These are phyloP conservation scores for Lichina pygmaea DNA, from an alignment of 495 filamentous ascomycete genomes.

Conservation along the genomic window DNA sequence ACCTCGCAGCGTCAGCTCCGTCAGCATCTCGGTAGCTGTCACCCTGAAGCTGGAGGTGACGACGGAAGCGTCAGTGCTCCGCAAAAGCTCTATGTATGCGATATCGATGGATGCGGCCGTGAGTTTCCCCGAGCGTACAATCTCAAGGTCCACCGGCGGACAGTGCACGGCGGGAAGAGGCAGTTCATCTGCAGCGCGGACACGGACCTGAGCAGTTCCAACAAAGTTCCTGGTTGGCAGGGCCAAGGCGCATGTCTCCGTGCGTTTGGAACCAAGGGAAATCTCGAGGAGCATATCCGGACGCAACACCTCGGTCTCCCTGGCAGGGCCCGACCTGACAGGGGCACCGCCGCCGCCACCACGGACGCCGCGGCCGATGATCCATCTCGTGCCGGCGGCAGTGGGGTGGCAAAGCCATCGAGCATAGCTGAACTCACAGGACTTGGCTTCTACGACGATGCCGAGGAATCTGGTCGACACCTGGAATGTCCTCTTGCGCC, in stretches of 20 bases:
- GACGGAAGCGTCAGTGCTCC: conserved; percentile 17
- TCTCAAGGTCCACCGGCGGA: conserved; percentile 48
- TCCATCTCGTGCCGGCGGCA: background rate
- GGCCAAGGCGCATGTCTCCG: conserved; percentile 39
- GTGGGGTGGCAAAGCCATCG: conserved; percentile 10
- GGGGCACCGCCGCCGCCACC: conserved; percentile 5
- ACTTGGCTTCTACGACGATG: conserved; percentile 24
- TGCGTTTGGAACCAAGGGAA: conserved; percentile 39
- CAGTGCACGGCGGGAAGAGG: conserved; percentile 38
- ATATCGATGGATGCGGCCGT: conserved; percentile 33
- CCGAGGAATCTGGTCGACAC: conserved; percentile 22
- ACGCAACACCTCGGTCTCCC: conserved; percentile 38
- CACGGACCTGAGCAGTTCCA: conserved; percentile 26
- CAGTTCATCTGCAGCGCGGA: conserved; percentile 43
- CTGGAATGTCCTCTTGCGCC: conserved; percentile 8
- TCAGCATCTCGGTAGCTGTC: conserved; percentile 19
- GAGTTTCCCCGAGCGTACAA: conserved; percentile 57
- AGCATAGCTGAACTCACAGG: conserved; percentile 25
- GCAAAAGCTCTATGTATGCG: conserved; percentile 22
- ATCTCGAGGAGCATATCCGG: conserved; percentile 56
- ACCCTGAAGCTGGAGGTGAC: conserved; percentile 4
- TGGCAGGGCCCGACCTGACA: conserved; percentile 11
- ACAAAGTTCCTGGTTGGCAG: conserved; percentile 31
- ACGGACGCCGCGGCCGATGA: conserved; percentile 7
- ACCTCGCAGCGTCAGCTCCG: conserved; percentile 27